Evolutionary conservation across 1,284 basidiomycete genomes (phyloP), one percentile per base, ranked within the genome.

Genomic region (Macrocystidia cucumis): DNA sequence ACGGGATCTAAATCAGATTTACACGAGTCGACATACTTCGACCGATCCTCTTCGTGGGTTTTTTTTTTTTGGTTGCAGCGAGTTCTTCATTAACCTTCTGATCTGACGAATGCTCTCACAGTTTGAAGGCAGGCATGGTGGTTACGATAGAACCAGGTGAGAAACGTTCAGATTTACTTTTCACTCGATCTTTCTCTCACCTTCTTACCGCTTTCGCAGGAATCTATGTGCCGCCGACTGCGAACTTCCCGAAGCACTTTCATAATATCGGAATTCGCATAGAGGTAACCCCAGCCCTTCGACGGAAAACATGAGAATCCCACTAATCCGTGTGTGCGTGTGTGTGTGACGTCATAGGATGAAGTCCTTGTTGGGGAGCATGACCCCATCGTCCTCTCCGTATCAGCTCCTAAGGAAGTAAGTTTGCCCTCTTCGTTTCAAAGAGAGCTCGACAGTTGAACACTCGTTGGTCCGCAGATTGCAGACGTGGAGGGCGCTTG

Each of bases 241-340:
- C 78, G 1, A 62, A 72, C 28, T 96, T 88, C 57, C 92, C 92
- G 0, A 81, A 74, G 44, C 74, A 76, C 38, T 97, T 90, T 59
- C 91, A 92, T 47, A 85, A 90, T 43, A 73, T 93, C 17, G 90
- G 88, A 3, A 80, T 96, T 42, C 75, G 92, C 30, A 90, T 96
- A 50, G 91, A 96, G 69, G 85, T 80, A 42, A 28, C 30, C 23
- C 26, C 17, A 8, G 37, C 37, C 19, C 22, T 37, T 30, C 34
- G 31, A 14, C 41, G 20, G n/a, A n/a, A n/a, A n/a, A n/a, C n/a
- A n/a, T n/a, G n/a, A n/a, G n/a, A n/a, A n/a, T n/a, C n/a, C n/a
- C n/a, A n/a, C n/a, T n/a, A n/a, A n/a, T n/a, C n/a, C n/a, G n/a
- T n/a, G n/a, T n/a, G n/a, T n/a, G n/a, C n/a, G n/a, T n/a, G n/a